These are phyloP conservation scores for Paraconiothyrium sp. DNA, from an alignment of 2,329 filamentous ascomycete genomes.

Conservation along the genomic window DNA sequence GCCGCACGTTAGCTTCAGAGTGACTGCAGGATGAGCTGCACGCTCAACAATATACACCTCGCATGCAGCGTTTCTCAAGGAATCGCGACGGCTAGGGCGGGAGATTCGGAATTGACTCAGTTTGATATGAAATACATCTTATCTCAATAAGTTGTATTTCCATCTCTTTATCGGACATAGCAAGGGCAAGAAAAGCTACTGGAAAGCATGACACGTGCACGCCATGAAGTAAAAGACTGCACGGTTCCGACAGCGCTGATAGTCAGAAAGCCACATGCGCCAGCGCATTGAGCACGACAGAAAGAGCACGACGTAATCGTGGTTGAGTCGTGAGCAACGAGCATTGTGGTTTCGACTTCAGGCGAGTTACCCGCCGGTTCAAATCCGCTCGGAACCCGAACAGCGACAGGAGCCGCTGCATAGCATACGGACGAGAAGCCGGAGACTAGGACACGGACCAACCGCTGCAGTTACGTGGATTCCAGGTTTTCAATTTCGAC, in stretches of 20 bases:
- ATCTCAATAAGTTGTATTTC: not conserved
- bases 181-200: not conserved
- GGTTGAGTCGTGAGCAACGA: not conserved
- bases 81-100: not conserved
- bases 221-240: not conserved
- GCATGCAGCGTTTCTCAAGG: not conserved
- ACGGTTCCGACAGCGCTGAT: not conserved
- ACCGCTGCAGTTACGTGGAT: conserved; percentile 15
- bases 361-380: conserved; percentile 13
- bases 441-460: not conserved
- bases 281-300: conserved; percentile 2
- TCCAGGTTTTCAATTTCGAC: conserved; percentile 12
- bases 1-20: conserved; percentile 11
- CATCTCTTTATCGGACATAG: not conserved
- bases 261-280: conserved; percentile 8
- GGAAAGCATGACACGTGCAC: conserved; percentile 1
- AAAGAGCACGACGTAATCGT: not conserved
- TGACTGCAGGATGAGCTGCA: not conserved
- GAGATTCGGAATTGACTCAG: not conserved
- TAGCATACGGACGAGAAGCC: not conserved
- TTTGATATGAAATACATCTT: not conserved
- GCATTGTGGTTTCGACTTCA: not conserved
- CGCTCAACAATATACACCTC: not conserved
- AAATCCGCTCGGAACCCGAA: conserved; percentile 29
- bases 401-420: conserved; percentile 7